Base-by-base conservation (phyloP, 768 basidiomycete species). In the Austroboletus eburneus region DNA sequence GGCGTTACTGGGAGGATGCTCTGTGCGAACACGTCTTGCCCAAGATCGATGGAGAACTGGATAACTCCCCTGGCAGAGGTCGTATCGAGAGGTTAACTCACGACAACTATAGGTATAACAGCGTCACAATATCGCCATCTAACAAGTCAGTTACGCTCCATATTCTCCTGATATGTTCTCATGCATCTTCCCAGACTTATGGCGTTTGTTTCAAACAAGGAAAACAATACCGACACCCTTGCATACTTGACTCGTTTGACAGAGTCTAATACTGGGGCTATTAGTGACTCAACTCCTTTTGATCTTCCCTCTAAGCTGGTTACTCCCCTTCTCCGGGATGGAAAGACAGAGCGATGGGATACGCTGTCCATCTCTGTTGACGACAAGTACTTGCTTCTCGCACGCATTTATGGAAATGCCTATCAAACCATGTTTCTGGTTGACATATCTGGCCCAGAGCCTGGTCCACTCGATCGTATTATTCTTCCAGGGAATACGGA, bases 1-100 rank as follows among this genome's bases (percentile, higher is more conserved):
- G 69, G 69, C 72, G 72, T 25, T 70, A 72, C 53, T 74, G 72
- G 72, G 72, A 73, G 40, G 67, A 74, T 25, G 29, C 49, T 14
- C 45, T 58, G 29, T 57, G 56, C 16, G 50, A 59, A 8, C 51
- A 45, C 7, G 50, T 50, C 17, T 42, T 73, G 22, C 69, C 68
- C 14, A 57, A 43, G n/a, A 63, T 73, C 24, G 64, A 69, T 25
- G 58, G 62, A 13, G 72, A 74, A 45, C 57, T 71, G 14, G 59
- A 69, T 44, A 73, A 73, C 49, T 38, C 52, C 21, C 72, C 72
- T 23, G 69, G 72, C 9, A 61, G 52, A 33, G 68, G 71, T 13
- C 69, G 72, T 14, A 62, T 73, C 37, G 72, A 74, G 54, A 62
- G 70, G 25, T 43, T 74, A n/a, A 74, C 72, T 9, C 64, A 71